Base-by-base conservation (phyloP, 1,284 basidiomycete species). In the Acaromyces ingoldii region DNA sequence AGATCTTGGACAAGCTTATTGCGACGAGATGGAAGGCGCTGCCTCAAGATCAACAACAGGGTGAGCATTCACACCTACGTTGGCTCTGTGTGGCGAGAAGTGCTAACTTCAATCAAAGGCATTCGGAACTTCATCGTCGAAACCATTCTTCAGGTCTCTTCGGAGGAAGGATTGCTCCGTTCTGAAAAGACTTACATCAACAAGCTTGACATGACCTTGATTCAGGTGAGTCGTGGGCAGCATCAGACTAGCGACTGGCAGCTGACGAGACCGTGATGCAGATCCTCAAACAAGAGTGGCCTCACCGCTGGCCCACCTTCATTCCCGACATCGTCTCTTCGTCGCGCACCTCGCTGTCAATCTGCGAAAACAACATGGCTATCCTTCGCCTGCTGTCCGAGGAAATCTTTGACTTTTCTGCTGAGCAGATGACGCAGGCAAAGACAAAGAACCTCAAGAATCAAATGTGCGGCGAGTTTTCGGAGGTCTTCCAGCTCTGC, bases 351-450 rank as follows among this genome's bases (percentile, higher is more conserved):
- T 97, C 92, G 74, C 83, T 98, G 33, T 87, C 90, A 1, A 83
- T 98, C 26, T 98, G 95, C 82, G 95, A 98, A 78, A 98, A 99
- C 82, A 98, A 99, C 80, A 99, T 99, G 95, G 84, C 91, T 76
- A 98, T 98, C 75, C 82, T 98, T 62, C 90, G 91, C 76, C 82
- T 99, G n/a, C 81, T 99, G 15, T 96, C 91, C 0, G 95, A 98
- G 75, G 95, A 98, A 77, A 91, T 99, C 61, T 99, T 99, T 74
- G 95, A 99, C 78, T 99, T 88, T 78, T 97, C 92, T 4, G 91
- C 93, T 1, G 95, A 98, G 73, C 90, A 95, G 78, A 91, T 99
- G 91, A 97, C 93, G 0, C 91, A 95, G 77, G 87, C 87, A 15
- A 99, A 97, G 81, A 95, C 91, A 58, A 96, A 96, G 78, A 87